Evolutionary conservation across 2,329 filamentous ascomycete genomes (phyloP).

Genomic region (Bertia moriformis): DNA sequence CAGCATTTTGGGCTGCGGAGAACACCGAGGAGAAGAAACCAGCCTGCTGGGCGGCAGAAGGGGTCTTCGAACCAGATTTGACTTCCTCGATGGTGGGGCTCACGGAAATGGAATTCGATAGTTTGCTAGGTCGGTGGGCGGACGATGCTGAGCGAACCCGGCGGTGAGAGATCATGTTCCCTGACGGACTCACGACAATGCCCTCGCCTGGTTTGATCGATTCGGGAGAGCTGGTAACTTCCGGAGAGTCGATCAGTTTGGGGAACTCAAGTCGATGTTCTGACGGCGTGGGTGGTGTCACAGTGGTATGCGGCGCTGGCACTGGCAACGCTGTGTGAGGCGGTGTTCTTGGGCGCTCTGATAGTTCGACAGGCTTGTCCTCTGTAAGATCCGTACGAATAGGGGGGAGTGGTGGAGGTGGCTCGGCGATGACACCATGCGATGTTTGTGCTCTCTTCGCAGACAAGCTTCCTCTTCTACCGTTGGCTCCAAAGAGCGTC

Average conservation of each 20-base stretch:
- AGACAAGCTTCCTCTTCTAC: neutral
- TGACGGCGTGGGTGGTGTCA: neutral
- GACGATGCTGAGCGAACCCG: neutral
- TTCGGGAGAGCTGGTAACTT: neutral
- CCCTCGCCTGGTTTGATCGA: neutral
- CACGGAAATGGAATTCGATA: neutral
- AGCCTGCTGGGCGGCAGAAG: neutral
- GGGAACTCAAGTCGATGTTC: neutral
- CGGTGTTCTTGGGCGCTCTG: neutral
- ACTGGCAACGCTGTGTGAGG: neutral
- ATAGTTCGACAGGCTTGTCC: neutral
- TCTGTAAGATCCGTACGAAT: neutral
- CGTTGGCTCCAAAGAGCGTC: neutral
- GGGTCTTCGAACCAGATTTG: neutral
- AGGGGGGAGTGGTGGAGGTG: neutral
- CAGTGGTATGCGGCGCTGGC: neutral
- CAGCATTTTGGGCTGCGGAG: neutral
- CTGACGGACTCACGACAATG: neutral
- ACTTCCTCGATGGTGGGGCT: neutral
- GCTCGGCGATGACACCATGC: neutral
- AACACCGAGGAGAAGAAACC: constrained; percentile 1
- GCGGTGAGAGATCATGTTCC: constrained; percentile 1
- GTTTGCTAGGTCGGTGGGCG: neutral
- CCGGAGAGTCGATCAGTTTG: neutral
- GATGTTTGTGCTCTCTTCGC: neutral